These are phyloP conservation scores for Komagataella phaffii DNA, from an alignment of 805 yeast species.

Conservation along the genomic window DNA sequence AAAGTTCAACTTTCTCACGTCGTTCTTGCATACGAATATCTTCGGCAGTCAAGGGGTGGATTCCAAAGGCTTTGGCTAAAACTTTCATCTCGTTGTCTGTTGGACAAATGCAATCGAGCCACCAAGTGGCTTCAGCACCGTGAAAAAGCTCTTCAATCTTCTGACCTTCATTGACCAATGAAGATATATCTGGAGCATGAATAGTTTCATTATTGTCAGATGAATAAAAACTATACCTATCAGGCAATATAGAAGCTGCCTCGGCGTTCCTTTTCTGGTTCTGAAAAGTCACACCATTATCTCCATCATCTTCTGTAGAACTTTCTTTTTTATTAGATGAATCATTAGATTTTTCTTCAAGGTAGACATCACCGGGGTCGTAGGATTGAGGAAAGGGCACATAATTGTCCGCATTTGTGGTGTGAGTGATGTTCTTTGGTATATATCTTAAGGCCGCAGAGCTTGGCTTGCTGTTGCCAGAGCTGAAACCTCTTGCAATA, in stretches of 20 bases:
- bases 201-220: slow-evolving; percentile 77
- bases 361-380: not conserved
- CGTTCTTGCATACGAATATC: slow-evolving; percentile 95
- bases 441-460: slow-evolving; percentile 52
- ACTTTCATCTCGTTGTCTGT: slow-evolving; percentile 92
- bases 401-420: slow-evolving; percentile 27
- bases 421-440: slow-evolving; percentile 57
- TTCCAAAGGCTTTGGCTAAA: slow-evolving; percentile 85
- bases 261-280: slow-evolving; percentile 3
- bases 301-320: slow-evolving; percentile 5
- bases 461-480: slow-evolving; percentile 23
- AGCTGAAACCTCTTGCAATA: slow-evolving; percentile 44
- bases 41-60: slow-evolving; percentile 96
- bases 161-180: slow-evolving; percentile 53
- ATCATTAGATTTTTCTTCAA: slow-evolving; percentile 4
- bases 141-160: slow-evolving; percentile 58
- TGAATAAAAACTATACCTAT: slow-evolving; percentile 73
- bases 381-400: slow-evolving; percentile 4
- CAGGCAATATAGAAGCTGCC: slow-evolving; percentile 31
- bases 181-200: slow-evolving; percentile 79
- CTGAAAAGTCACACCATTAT: slow-evolving; percentile 25
- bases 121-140: slow-evolving; percentile 75
- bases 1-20: slow-evolving; percentile 92
- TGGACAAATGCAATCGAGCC: slow-evolving; percentile 91
- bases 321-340: slow-evolving; percentile 2